phyloP scores from a whole-genome alignment of 768 basidiomycete species.

The Mycena maculata region DNA sequence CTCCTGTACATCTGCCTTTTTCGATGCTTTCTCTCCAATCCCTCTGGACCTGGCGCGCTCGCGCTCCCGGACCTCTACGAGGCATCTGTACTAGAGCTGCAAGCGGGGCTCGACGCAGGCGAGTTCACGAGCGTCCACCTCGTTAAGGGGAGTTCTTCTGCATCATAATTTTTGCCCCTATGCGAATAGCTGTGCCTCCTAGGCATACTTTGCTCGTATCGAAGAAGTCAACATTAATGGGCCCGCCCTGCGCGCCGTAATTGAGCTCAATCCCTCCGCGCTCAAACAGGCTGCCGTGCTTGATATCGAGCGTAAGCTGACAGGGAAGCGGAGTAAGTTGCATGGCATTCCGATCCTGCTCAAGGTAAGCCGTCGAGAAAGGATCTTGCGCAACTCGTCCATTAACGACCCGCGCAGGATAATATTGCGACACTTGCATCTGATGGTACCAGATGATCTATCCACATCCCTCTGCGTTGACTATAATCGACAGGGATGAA shows the following conservation, averaged over 20 bases:
- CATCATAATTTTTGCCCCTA: background rate
- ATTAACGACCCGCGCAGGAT: slow-evolving; percentile 45
- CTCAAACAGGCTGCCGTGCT: slow-evolving; percentile 47
- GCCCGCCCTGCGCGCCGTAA: slow-evolving; percentile 51
- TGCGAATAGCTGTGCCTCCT: too few relatives aligned
- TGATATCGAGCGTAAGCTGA: slow-evolving; percentile 45
- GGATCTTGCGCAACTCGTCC: slow-evolving; percentile 30
- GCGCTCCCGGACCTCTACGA: slow-evolving; percentile 68
- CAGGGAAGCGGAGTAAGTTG: slow-evolving; percentile 44
- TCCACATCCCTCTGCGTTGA: too few relatives aligned
- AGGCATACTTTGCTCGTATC: slow-evolving; percentile 58
- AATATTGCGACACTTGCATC: slow-evolving; percentile 56
- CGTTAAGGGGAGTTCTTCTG: slow-evolving; percentile 69
- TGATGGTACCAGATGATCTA: slow-evolving; percentile 23
- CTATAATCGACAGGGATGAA: slow-evolving; percentile 48
- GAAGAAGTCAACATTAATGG: slow-evolving; percentile 56
- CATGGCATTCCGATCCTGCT: slow-evolving; percentile 55
- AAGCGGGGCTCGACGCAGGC: slow-evolving; percentile 61
- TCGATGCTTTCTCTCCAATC: too few relatives aligned
- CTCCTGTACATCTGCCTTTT: too few relatives aligned
- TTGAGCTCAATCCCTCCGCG: slow-evolving; percentile 54
- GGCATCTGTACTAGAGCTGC: slow-evolving; percentile 66
- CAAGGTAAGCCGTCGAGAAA: slow-evolving; percentile 38
- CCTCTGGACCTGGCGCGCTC: too few relatives aligned
- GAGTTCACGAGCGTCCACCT: slow-evolving; percentile 70